Evolutionary conservation across 176 grass and related monocot genomes (phyloP).

Genomic region (Lolium perenne): DNA sequence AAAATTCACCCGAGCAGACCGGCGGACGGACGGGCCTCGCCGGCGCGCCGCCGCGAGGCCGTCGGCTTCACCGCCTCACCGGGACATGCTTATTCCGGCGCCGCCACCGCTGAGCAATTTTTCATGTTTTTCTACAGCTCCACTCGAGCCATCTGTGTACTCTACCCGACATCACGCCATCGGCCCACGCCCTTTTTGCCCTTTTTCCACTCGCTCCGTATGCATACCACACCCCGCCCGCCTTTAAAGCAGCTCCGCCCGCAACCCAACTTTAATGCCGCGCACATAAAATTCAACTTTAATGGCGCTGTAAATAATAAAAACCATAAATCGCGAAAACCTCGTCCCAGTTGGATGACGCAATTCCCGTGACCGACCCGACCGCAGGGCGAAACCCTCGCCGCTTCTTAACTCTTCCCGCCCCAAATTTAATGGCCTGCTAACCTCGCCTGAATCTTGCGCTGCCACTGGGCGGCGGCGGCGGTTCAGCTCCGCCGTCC

Average conservation of each 20-base stretch:
- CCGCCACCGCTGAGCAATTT: no score
- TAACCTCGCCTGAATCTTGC: background rate
- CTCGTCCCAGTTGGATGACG: background rate
- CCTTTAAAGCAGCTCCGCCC: slow-evolving; percentile 32
- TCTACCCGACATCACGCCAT: slow-evolving; percentile 11
- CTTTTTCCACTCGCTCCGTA: slow-evolving; percentile 26
- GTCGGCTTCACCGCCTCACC: no score
- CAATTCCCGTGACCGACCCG: slow-evolving; percentile 44
- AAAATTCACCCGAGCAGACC: no score
- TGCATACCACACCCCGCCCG: background rate
- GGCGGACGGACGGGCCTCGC: background rate
- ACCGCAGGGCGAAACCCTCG: background rate
- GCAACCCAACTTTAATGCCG: slow-evolving; percentile 37
- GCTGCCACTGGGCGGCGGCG: background rate
- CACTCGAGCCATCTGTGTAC: background rate
- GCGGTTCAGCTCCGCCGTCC: no score
- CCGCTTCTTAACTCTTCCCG: background rate
- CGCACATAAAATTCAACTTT: background rate
- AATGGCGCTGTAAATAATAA: no score
- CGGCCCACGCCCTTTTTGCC: background rate
- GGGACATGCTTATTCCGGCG: no score
- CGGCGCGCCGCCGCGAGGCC: no score
- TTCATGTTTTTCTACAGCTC: no score
- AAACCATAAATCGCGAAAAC: background rate
- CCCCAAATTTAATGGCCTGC: background rate